Conservation (phyloP, 2,329 filamentous ascomycete genomes). For the Colletotrichum somersetense region DNA sequence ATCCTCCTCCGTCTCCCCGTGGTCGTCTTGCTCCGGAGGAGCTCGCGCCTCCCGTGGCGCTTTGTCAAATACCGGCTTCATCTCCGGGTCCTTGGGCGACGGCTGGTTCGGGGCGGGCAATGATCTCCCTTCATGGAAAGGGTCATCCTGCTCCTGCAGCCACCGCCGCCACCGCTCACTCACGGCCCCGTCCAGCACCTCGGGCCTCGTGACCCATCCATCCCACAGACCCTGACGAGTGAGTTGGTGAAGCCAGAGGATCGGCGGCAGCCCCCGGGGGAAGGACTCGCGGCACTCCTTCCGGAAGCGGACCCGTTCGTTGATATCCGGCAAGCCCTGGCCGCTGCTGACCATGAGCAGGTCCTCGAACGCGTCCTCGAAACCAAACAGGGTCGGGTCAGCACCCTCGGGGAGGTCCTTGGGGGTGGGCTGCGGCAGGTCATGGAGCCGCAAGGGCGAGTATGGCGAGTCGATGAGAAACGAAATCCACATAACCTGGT, state of each 20-base stretch:
- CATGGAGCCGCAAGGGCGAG: slow-evolving; percentile 59
- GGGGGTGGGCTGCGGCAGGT: slow-evolving; percentile 62
- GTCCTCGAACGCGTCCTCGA: slow-evolving; percentile 70
- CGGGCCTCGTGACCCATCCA: slow-evolving; percentile 40
- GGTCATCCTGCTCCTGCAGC: slow-evolving; percentile 38
- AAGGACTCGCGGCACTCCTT: slow-evolving; percentile 55
- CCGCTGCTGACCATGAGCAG: slow-evolving; percentile 63
- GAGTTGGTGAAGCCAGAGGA: slow-evolving; percentile 55
- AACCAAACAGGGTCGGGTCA: slow-evolving; percentile 60
- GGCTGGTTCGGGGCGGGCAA: not conserved
- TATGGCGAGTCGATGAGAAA: slow-evolving; percentile 58
- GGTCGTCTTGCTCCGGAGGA: slow-evolving; percentile 8
- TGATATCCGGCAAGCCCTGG: slow-evolving; percentile 56
- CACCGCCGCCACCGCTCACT: slow-evolving; percentile 41
- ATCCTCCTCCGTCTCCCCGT: slow-evolving; percentile 35
- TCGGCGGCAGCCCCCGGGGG: slow-evolving; percentile 55
- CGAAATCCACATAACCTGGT: slow-evolving; percentile 47
- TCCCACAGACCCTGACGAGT: slow-evolving; percentile 43
- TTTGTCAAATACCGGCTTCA: not conserved
- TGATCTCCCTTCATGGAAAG: slow-evolving; percentile 25
- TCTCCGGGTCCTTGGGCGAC: not conserved
- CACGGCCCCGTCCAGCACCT: slow-evolving; percentile 34
- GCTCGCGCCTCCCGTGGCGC: not conserved
- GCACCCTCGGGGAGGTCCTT: slow-evolving; percentile 55
- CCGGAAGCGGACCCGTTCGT: slow-evolving; percentile 51